Evolutionary conservation across 208 protist genomes (phyloP).

Genomic region (Eutreptiella sp.): DNA sequence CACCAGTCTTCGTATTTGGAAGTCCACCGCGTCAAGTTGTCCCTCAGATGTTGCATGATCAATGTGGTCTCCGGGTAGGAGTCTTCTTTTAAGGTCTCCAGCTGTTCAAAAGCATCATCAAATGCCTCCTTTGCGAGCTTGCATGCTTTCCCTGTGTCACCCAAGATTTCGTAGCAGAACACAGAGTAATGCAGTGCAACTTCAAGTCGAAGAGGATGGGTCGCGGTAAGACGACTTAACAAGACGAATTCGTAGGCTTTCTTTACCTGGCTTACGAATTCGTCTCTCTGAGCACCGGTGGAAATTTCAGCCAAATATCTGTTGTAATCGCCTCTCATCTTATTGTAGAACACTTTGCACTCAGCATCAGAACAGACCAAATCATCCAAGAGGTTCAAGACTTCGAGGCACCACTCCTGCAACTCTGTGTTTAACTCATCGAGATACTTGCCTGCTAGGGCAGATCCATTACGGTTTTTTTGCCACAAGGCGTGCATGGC

Average conservation of each 20-base stretch:
- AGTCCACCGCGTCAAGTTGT: slow-evolving; percentile 80
- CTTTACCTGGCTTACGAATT: too few species aligned
- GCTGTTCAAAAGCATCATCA: slow-evolving; percentile 68
- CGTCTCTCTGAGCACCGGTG: slow-evolving; percentile 32
- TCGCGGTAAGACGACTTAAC: slow-evolving; percentile 47
- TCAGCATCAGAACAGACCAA: too few species aligned
- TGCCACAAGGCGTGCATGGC: too few species aligned
- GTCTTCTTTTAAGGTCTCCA: slow-evolving; percentile 61
- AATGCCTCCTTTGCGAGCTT: slow-evolving; percentile 72
- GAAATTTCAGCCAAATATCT: slow-evolving; percentile 72
- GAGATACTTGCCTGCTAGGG: too few species aligned
- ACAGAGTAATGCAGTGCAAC: slow-evolving; percentile 81
- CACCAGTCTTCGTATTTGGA: too few species aligned
- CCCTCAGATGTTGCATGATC: slow-evolving; percentile 77
- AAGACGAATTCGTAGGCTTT: slow-evolving; percentile 50
- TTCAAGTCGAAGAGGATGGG: slow-evolving; percentile 71
- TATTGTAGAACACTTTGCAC: too few species aligned
- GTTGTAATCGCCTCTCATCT: slow-evolving; percentile 75
- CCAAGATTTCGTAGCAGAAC: slow-evolving; percentile 78
- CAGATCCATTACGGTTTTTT: too few species aligned
- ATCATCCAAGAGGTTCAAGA: too few species aligned
- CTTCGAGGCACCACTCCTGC: too few species aligned
- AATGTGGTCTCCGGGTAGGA: slow-evolving; percentile 72
- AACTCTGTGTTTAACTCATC: too few species aligned
- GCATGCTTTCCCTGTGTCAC: slow-evolving; percentile 48